A percentile compares a stretch with the other conserved stretches of the same genome.
Evolutionary conservation across 495 filamentous ascomycete species (phyloP).

Genomic region (Penicillium mononematosum): DNA sequence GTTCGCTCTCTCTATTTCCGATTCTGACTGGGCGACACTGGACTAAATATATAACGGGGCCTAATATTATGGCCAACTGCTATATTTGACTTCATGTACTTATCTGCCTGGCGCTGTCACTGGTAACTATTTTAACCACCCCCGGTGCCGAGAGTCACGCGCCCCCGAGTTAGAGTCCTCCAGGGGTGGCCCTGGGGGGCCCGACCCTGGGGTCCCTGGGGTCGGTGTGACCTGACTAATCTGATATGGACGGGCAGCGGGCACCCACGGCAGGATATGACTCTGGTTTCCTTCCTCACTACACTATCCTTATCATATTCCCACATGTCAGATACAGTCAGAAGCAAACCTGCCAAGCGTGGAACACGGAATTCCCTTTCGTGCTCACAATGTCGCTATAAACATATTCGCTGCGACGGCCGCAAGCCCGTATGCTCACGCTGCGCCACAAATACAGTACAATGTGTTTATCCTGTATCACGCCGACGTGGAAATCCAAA

Average conservation of each 20-base stretch:
- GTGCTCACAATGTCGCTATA: constrained; percentile 27
- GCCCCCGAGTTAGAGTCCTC: no score
- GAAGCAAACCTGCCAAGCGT: not conserved
- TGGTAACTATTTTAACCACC: no score
- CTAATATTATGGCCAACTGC: not conserved
- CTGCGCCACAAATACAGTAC: constrained; percentile 13
- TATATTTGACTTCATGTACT: not conserved
- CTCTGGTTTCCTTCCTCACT: not conserved
- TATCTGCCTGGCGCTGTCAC: no score
- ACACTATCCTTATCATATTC: not conserved
- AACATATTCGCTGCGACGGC: constrained; percentile 26
- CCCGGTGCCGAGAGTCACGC: no score
- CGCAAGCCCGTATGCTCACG: constrained; percentile 21
- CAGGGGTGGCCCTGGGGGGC: no score
- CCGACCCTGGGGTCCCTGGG: no score
- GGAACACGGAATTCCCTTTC: constrained; percentile 23
- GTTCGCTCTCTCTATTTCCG: not conserved
- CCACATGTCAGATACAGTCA: not conserved
- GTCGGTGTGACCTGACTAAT: no score
- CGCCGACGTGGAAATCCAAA: constrained; percentile 17
- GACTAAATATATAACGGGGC: not conserved
- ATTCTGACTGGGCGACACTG: not conserved
- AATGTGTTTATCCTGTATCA: constrained; percentile 20
- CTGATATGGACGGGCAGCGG: no score
- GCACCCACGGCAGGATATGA: no score